These are phyloP conservation scores for Avena eriantha DNA, from an alignment of 176 grass and related monocot genomes.

Conservation along the genomic window DNA sequence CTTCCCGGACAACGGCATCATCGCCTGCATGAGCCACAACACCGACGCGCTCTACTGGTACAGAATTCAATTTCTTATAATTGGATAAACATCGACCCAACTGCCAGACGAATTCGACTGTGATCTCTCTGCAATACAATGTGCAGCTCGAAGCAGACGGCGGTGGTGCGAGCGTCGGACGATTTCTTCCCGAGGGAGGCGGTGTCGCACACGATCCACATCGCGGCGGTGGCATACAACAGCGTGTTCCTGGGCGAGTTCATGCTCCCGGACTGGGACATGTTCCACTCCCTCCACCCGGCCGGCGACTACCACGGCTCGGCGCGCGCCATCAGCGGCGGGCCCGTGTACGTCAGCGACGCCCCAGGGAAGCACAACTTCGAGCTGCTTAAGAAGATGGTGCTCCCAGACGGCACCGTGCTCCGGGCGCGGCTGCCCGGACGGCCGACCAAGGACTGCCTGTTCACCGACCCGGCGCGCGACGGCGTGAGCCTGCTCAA, in stretches of 20 bases:
- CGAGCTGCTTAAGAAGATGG: constrained; percentile 83
- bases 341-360: constrained; percentile 91
- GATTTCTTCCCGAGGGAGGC: constrained; percentile 92
- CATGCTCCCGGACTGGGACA: constrained; percentile 99
- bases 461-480: constrained; percentile 83
- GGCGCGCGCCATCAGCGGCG: constrained; percentile 88
- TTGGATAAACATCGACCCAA: not conserved
- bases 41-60: constrained; percentile 93
- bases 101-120: not conserved
- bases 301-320: constrained; percentile 93
- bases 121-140: not conserved
- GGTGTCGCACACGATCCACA: constrained; percentile 92
- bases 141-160: constrained; percentile 88
- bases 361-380: constrained; percentile 92
- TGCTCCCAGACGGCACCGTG: constrained; percentile 86
- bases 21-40: constrained; percentile 98
- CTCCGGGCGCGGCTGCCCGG: constrained; percentile 79
- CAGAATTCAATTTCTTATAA: too few species aligned
- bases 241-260: constrained; percentile 95
- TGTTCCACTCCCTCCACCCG: constrained; percentile 94
- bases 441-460: constrained; percentile 82
- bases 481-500: constrained; percentile 90
- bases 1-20: constrained; percentile 91
- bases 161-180: constrained; percentile 88
- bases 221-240: constrained; percentile 91